Base-by-base conservation (phyloP, 306 rosid species). In the Elaeagnus macrophylla region DNA sequence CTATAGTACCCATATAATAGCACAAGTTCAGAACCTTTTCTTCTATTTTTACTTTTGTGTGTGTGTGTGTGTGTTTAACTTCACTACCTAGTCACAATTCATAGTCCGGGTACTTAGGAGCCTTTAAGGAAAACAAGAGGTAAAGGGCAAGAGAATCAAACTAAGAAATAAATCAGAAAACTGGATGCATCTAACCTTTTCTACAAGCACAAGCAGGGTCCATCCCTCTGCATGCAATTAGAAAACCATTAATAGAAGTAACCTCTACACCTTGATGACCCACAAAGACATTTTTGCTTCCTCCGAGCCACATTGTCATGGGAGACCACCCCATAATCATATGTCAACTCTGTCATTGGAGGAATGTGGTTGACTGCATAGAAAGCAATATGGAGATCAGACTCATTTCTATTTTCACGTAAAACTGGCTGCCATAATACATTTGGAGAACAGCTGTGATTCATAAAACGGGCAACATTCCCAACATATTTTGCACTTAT, bases 381-480 rank as follows among this genome's bases (percentile, higher is more conserved):
- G 68, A 89, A 89, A 7, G 86, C 85, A 65, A 89, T 65, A 65
- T 81, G 97, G 38, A 81, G 72, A 79, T 89, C 94, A 15, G 79
- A 59, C 56, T 73, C 84, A 12, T 60, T 52, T 66, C 74, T 81
- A 56, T 79, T 79, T 76, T 77, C 90, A 7, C 84, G 90, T 10
- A 76, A 46, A 39, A 86, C 65, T 7, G 88, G 84, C 74, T 81
- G 95, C 95, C 97, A 89, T 18, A 69, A 55, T 38, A 89, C 80
- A 74, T 79, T 89, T 9, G 97, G 97, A 61, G 82, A 69, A 72
- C 97, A 89, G 79, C 95, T 81, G 71, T 89, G 97, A 68, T 89
- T 89, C 94, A 89, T 89, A 67, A 86, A 89, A 57, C 97, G 89
- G 55, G 90, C 83, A 39, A 89, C 97, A 77, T 89, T 89, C 63